Evolutionary conservation across 208 protist genomes (phyloP), one percentile per base, ranked within the genome.

Genomic region (Acanthamoeba triangularis): DNA sequence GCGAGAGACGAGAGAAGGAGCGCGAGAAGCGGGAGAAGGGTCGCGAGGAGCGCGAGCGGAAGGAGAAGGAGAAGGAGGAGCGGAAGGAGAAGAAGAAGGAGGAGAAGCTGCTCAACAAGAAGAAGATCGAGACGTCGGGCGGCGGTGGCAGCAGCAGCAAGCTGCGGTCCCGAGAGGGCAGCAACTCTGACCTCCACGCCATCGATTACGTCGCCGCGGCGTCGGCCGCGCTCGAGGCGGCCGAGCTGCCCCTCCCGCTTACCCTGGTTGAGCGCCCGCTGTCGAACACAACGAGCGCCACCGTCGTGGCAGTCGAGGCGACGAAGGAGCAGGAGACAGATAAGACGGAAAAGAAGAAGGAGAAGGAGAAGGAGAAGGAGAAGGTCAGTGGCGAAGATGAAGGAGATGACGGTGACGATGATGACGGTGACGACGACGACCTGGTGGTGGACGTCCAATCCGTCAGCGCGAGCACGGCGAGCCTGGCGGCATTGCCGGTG

Each of bases 21-120:
- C 44, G 82, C 1, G 54, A 90, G 52, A 90, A 63, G 52, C 25
- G 44, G 20, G 52, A 65, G 82, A 90, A 90, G 82, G 54, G 54
- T 25, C 2, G 54, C 14, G 82, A 90, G 52, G 54, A 65, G 37
- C 44, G 82, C 49, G 52, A 90, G 82, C 25, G 54, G 11, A 23
- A 11, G 20, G 82, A 90, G 37, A 65, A 90, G 82, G 82, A 90
- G 82, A 65, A 90, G 37, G 82, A 90, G 33, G 54, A 90, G 47
- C 35, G 44, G 35, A 90, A 90, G 82, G 37, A 90, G 33, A 63
- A 90, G 82, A 90, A 65, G n/a, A 56, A 63, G 20, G 37, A 90
- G 33, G 54, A 90, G 44, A 63, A 90, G 52, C 25, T 49, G 37
- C 44, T 67, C 6, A 90, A 90, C 18, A 85, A 52, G 82, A 65